Conservation (phyloP, 805 yeast genomes). For the Kuraishia piskuri region DNA sequence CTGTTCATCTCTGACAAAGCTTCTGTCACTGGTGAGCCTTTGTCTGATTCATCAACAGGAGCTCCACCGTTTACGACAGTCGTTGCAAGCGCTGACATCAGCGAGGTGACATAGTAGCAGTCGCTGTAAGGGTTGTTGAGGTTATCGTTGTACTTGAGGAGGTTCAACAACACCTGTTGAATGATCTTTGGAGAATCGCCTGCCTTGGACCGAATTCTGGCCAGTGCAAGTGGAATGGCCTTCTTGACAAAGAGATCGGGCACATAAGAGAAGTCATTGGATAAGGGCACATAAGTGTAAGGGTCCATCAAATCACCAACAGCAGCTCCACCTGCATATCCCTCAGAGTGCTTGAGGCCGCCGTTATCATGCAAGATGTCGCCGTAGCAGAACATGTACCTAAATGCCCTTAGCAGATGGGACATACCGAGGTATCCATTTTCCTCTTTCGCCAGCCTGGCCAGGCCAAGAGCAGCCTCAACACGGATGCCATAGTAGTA, state of each 20-base stretch:
- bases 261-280: constrained; percentile 74
- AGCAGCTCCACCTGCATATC: neutral
- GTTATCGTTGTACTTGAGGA: constrained; percentile 81
- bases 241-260: constrained; percentile 61
- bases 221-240: constrained; percentile 55
- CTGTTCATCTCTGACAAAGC: constrained; percentile 65
- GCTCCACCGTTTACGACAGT: constrained; percentile 16
- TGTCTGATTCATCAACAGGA: constrained; percentile 9
- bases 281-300: constrained; percentile 51
- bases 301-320: constrained; percentile 18
- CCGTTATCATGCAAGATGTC: constrained; percentile 20
- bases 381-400: constrained; percentile 63
- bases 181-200: constrained; percentile 57
- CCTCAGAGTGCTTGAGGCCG: constrained; percentile 1
- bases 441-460: constrained; percentile 53
- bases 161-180: constrained; percentile 53
- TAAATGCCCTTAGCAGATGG: constrained; percentile 65
- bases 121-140: constrained; percentile 72
- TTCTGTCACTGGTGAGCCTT: constrained; percentile 28
- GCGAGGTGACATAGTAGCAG: constrained; percentile 48
- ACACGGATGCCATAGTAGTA: constrained; percentile 85
- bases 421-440: constrained; percentile 63
- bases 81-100: constrained; percentile 46
- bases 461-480: constrained; percentile 78
- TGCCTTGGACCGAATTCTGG: constrained; percentile 49